Evolutionary conservation across 2,329 filamentous ascomycete species (phyloP).

Genomic region (Alternaria rosae): DNA sequence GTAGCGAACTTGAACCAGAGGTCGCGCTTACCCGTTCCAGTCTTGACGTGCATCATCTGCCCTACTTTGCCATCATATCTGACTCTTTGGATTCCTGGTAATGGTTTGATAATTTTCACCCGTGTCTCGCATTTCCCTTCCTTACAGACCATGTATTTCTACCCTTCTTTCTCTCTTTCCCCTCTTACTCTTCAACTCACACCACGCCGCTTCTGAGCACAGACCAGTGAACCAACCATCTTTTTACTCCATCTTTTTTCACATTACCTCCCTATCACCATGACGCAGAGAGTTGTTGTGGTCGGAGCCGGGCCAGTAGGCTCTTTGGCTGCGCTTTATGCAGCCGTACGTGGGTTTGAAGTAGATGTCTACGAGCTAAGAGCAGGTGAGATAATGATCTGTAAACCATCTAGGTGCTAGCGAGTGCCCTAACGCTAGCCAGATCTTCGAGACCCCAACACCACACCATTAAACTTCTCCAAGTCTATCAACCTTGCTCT

Average conservation of each 20-base stretch:
- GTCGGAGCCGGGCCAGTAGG: constrained; percentile 95
- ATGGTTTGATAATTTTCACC: constrained; percentile 6
- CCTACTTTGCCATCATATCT: constrained; percentile 13
- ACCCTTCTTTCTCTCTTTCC: not conserved
- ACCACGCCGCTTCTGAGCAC: not conserved
- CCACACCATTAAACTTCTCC: constrained; percentile 89
- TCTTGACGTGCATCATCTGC: constrained; percentile 25
- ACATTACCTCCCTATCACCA: constrained; percentile 10
- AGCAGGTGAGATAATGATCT: constrained; percentile 68
- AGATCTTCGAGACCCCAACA: constrained; percentile 88
- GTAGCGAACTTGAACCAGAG: constrained; percentile 11
- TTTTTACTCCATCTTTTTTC: not conserved
- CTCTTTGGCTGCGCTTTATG: constrained; percentile 89
- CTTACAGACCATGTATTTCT: not conserved
- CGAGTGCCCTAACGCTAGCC: constrained; percentile 1
- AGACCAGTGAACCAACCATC: not conserved
- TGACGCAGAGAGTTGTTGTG: constrained; percentile 74
- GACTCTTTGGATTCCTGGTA: constrained; percentile 9
- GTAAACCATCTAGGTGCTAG: not conserved
- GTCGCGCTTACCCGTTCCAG: constrained; percentile 26
- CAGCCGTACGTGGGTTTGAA: constrained; percentile 83
- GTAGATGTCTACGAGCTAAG: constrained; percentile 95
- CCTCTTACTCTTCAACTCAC: not conserved
- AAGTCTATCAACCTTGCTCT: constrained; percentile 98
- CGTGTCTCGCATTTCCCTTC: not conserved